phyloP scores from a whole-genome alignment of 768 basidiomycete species.

The Suillus decipiens region DNA sequence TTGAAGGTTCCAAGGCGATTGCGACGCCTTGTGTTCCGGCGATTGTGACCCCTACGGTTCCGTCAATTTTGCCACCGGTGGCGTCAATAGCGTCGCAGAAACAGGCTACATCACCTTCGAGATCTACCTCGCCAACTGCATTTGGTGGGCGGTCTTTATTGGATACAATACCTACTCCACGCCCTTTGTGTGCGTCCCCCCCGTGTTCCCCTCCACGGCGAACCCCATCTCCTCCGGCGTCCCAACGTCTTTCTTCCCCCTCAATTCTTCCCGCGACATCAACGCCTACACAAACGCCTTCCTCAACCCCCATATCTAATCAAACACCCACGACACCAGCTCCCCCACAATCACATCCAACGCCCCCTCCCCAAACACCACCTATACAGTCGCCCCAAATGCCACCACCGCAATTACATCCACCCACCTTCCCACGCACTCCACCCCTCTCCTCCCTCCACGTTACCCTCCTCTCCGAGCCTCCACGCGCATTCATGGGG shows the following conservation, averaged over 20 bases:
- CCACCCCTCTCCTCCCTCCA: constrained; percentile 30
- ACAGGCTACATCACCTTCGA: background rate
- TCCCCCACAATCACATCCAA: background rate
- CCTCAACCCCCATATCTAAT: background rate
- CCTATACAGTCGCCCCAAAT: background rate
- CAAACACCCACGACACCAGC: background rate
- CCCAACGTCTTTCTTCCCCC: background rate
- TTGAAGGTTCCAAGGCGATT: background rate
- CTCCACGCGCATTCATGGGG: constrained; percentile 36
- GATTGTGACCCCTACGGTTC: background rate
- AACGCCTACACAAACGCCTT: background rate
- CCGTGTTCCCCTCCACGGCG: background rate
- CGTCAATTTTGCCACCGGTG: background rate
- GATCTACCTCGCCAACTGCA: background rate
- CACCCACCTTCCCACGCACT: constrained; percentile 18
- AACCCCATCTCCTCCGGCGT: background rate
- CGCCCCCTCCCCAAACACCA: constrained; percentile 1
- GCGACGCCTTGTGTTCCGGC: background rate
- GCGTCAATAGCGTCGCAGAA: background rate
- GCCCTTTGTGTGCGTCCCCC: background rate
- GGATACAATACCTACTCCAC: background rate
- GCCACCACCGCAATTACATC: constrained; percentile 8
- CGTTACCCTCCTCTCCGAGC: constrained; percentile 34
- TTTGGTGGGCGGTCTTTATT: background rate
- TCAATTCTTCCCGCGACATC: background rate